phyloP scores from a whole-genome alignment of 2,329 filamentous ascomycete genomes.

The Stagonosporopsis tanaceti region DNA sequence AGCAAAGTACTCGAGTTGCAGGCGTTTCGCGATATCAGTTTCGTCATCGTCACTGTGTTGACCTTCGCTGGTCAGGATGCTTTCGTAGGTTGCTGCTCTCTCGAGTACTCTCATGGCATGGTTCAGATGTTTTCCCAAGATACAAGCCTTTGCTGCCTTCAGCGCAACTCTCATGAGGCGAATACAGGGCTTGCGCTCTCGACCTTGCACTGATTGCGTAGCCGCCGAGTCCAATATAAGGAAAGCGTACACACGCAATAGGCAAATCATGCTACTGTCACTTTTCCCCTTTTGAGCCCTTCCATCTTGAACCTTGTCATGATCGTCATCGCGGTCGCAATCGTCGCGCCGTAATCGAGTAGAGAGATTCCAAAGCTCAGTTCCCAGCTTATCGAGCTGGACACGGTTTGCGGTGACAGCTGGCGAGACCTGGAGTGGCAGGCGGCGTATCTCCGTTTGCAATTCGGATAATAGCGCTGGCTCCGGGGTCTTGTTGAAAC shows the following conservation, averaged over 20 bases:
- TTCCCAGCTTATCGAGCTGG: constrained; percentile 65
- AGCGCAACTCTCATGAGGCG: constrained; percentile 73
- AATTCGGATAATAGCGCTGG: constrained; percentile 45
- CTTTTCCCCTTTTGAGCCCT: constrained; percentile 11
- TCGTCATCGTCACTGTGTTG: constrained; percentile 35
- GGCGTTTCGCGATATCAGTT: constrained; percentile 43
- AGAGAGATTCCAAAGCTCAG: constrained; percentile 72
- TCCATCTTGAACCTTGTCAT: constrained; percentile 46
- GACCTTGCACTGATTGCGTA: constrained; percentile 27
- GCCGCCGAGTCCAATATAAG: constrained; percentile 65
- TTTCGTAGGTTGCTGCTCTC: constrained; percentile 65
- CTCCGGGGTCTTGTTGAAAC: constrained; percentile 30
- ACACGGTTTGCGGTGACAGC: constrained; percentile 48
- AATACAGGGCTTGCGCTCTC: constrained; percentile 46
- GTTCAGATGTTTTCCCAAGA: constrained; percentile 66
- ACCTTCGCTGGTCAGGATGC: constrained; percentile 29
- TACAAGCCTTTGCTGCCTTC: constrained; percentile 69
- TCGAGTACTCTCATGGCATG: constrained; percentile 69
- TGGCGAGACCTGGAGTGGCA: constrained; percentile 39
- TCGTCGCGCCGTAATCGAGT: constrained; percentile 57
- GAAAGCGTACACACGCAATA: constrained; percentile 68
- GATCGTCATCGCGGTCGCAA: background rate
- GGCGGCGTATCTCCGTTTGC: constrained; percentile 53
- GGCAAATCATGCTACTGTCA: constrained; percentile 28
- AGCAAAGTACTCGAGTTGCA: constrained; percentile 70